Base-by-base conservation (phyloP, 208 protist genomes). In the Angomonas ambiguus region DNA sequence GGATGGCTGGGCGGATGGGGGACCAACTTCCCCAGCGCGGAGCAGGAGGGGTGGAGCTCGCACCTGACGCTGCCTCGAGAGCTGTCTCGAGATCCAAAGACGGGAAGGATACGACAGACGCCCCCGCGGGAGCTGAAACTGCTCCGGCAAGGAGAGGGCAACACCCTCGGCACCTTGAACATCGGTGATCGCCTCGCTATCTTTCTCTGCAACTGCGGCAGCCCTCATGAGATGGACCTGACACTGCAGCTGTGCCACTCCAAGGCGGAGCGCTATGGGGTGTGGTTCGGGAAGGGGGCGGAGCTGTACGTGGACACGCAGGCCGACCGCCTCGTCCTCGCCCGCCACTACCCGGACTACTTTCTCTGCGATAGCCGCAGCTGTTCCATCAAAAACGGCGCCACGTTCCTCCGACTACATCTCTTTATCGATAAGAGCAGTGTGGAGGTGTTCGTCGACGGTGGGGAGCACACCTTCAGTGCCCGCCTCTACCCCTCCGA, bases 311-410 rank as follows among this genome's bases (percentile, higher is more conserved):
- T 83, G 11, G 80, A 86, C 41, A 62, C 72, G 41, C 80, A 86
- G 73, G 59, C 64, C 13, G 66, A 78, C 28, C 73, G 74, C 11
- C 45, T 82, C 4, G 80, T 86, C 60, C 60, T 86, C 63, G 69
- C 79, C 51, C 80, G 80, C 6, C 80, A 86, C 80, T 86, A 81
- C 71, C 80, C 80, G 57, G 73, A 83, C 5, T 57, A 83, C 67
- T 74, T 83, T 65, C 51, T 86, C 42, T 75, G 73, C 56, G 80
- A 77, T 20, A 78, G 83, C 38, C 80, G 80, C 71, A 73, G 69
- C n/a, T 83, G 76, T 33, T 51, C 68, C 63, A 27, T 83, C 58
- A 71, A 72, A 31, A 31, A 13, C n/a, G 49, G 48, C 18, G 65
- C 69, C 58, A 51, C 66, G 1, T 41, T 80, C 51, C 70, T 85